These are phyloP conservation scores for Pseudoperonospora humuli DNA, from an alignment of 352 stramenopile species.

Conservation along the genomic window DNA sequence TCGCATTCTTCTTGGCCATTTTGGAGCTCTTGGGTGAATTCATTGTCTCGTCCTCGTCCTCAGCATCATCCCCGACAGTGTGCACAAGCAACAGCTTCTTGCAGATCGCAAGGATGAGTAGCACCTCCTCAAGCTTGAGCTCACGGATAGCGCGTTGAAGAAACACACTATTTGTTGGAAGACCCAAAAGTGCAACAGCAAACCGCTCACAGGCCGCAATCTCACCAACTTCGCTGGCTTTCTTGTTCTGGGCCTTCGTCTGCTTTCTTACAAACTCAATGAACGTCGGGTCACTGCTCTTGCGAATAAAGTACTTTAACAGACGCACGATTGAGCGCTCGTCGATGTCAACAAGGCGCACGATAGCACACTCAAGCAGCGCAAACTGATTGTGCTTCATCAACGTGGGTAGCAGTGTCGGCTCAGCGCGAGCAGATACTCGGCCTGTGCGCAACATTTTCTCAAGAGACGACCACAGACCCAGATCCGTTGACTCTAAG, in stretches of 20 bases:
- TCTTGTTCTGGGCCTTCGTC: conserved; percentile 15
- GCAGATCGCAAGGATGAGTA: conserved; percentile 58
- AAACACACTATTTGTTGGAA: conserved; percentile 70
- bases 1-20: conserved; percentile 17
- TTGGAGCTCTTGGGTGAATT: conserved; percentile 15
- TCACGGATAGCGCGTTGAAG: conserved; percentile 68
- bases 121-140: conserved; percentile 57
- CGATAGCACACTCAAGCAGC: conserved; percentile 53
- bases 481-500: conserved; percentile 44
- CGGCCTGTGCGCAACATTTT: conserved; percentile 43
- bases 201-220: conserved; percentile 41
- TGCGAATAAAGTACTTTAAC: conserved; percentile 69
- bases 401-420: conserved; percentile 48
- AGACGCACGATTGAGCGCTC: conserved; percentile 64
- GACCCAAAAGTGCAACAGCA: conserved; percentile 38
- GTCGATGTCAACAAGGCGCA: conserved; percentile 69
- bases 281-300: conserved; percentile 34
- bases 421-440: conserved; percentile 55
- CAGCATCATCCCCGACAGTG: conserved; percentile 17
- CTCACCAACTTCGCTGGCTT: conserved; percentile 6
- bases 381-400: conserved; percentile 63
- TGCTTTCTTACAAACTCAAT: conserved; percentile 23
- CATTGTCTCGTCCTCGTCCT: conserved; percentile 8
- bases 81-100: conserved; percentile 58
- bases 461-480: conserved; percentile 47